Evolutionary conservation across 2,329 filamentous ascomycete species (phyloP).

Genomic region (Xylaria multiplex): DNA sequence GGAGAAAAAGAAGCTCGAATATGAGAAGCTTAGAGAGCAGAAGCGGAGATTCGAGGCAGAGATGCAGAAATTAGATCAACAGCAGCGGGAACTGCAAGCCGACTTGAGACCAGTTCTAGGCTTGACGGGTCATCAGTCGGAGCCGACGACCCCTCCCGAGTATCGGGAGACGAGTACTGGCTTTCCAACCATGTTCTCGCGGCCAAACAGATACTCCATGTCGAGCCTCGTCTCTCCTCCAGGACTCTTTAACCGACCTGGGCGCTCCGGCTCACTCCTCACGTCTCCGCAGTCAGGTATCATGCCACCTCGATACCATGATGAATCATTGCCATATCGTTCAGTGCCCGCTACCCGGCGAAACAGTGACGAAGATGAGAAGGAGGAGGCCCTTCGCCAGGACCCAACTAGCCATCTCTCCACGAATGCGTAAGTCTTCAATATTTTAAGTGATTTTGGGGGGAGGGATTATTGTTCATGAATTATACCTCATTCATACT

Average conservation of each 20-base stretch:
- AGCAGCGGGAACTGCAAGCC: slow-evolving; percentile 85
- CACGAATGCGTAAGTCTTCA: slow-evolving; percentile 77
- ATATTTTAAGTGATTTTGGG: slow-evolving; percentile 11
- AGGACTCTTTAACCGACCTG: slow-evolving; percentile 76
- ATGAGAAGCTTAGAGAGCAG: slow-evolving; percentile 89
- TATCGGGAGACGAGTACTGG: slow-evolving; percentile 77
- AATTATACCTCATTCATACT: slow-evolving; percentile 7
- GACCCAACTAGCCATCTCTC: slow-evolving; percentile 77
- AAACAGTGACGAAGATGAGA: slow-evolving; percentile 91
- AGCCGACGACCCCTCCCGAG: slow-evolving; percentile 96
- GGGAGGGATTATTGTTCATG: not conserved
- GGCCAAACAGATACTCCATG: slow-evolving; percentile 88
- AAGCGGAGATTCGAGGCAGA: slow-evolving; percentile 90
- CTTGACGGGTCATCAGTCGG: slow-evolving; percentile 81
- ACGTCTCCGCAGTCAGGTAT: slow-evolving; percentile 78
- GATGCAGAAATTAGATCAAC: slow-evolving; percentile 88
- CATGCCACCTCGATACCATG: slow-evolving; percentile 66
- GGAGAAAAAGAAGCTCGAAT: slow-evolving; percentile 92
- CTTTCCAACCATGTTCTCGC: slow-evolving; percentile 82
- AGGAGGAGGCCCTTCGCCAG: slow-evolving; percentile 77
- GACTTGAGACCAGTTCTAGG: slow-evolving; percentile 69
- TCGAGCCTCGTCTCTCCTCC: slow-evolving; percentile 87
- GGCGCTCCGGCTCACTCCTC: slow-evolving; percentile 80
- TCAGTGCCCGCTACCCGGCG: slow-evolving; percentile 88
- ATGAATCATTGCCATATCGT: slow-evolving; percentile 78